Evolutionary conservation across 1,284 basidiomycete species (phyloP).

Genomic region (Cutaneotrichosporon cavernicola): DNA sequence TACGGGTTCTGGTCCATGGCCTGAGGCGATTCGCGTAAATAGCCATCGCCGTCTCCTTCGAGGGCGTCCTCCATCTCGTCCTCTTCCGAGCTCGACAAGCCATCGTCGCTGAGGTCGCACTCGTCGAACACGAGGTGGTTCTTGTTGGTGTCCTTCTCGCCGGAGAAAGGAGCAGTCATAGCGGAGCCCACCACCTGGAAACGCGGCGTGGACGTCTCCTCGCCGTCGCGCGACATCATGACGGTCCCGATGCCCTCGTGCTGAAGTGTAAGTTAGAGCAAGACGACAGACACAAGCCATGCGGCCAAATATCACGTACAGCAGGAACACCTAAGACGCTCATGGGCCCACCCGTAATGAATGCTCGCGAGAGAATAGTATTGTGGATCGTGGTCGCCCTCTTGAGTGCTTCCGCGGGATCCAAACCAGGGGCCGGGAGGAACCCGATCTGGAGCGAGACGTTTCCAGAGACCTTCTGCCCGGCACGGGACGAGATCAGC

Average conservation of each 20-base stretch:
- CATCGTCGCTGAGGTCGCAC: conserved; percentile 72
- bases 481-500: conserved; percentile 60
- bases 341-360: conserved; percentile 55
- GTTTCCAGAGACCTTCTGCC: conserved; percentile 59
- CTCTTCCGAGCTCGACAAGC: conserved; percentile 62
- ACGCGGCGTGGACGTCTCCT: conserved; percentile 2
- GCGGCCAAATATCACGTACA: conserved; percentile 56
- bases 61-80: conserved; percentile 54
- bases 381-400: conserved; percentile 57
- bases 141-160: conserved; percentile 22
- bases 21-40: conserved; percentile 27
- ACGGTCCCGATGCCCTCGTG: conserved; percentile 86
- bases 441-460: conserved; percentile 77
- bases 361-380: conserved; percentile 65
- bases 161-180: conserved; percentile 26
- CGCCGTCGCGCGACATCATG: conserved; percentile 30
- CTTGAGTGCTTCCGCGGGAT: conserved; percentile 32
- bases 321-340: conserved; percentile 66
- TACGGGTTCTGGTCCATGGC: conserved; percentile 7
- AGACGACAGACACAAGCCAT: neutral
- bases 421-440: conserved; percentile 54
- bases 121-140: conserved; percentile 23
- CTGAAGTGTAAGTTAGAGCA: conserved; percentile 53
- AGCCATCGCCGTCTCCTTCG: conserved; percentile 39
- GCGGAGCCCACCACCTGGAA: conserved; percentile 23